Evolutionary conservation across 2,329 filamentous ascomycete species (phyloP), one percentile per base, ranked within the genome.

Genomic region (Magnaporthales sp.): DNA sequence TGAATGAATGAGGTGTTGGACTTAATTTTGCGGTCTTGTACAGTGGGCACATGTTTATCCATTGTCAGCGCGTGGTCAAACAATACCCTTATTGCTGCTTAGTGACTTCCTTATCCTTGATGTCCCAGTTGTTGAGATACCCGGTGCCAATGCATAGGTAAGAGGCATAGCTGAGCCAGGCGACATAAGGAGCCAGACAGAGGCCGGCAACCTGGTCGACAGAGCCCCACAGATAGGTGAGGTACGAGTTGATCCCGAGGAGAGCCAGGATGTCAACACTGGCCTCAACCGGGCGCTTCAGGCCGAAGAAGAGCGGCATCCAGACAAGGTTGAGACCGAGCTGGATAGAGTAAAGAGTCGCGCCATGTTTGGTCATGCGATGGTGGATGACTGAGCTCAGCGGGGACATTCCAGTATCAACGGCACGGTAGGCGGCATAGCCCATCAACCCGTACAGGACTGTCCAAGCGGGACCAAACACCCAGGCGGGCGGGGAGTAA

Each of bases 271-370:
- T 89, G 75, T 97, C 91, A 30, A 84, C 83, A 7, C 91, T 87
- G 3, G 93, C 93, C 73, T 87, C 86, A 65, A 89, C 82, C 1
- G 93, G 92, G 19, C 86, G 86, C 70, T 89, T 88, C 64, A 89
- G 74, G n/a, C 86, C 84, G 75, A 97, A 97, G 84, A 97, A 97
- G 11, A 97, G 84, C 13, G 94, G 94, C 86, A 93, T 97, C 92
- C 92, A 98, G 66, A 89, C 77, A 31, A 96, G 81, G 76, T 97
- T 97, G 65, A 97, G 82, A 11, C 84, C 91, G 7, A 97, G 87
- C 78, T 97, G 93, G 68, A 93, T 82, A 2, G 91, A 91, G 81
- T 97, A 97, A 31, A 97, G 83, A 0, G 90, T 91, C 67, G 91
- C 89, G 70, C 89, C 90, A 70, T 87, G 83, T 75, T 86, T 85